Evolutionary conservation across 1,284 basidiomycete species (phyloP), one percentile per base, ranked within the genome.

Genomic region (Tilletia setariae): DNA sequence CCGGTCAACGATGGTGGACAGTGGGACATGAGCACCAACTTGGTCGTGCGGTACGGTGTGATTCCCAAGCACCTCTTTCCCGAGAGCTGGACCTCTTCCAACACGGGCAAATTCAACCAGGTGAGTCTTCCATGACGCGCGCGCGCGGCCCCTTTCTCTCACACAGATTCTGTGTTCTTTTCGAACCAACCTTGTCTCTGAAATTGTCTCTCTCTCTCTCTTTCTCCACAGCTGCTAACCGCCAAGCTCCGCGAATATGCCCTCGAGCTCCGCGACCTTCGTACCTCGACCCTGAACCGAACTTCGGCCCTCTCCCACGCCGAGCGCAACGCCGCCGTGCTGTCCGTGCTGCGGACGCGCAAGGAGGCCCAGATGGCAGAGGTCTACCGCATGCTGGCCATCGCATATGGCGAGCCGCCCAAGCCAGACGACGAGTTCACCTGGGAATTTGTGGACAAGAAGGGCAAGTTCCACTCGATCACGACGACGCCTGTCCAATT

Each of bases 191-290:
- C n/a, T n/a, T n/a, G n/a, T n/a, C n/a, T n/a, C n/a, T n/a, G n/a
- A n/a, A n/a, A n/a, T n/a, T n/a, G n/a, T n/a, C n/a, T n/a, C n/a
- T n/a, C n/a, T n/a, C n/a, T n/a, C n/a, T 40, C 35, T 40, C 35
- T 40, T 11, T 40, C 35, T 40, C 11, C 35, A 4, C 35, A 83
- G 23, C 86, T 97, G 66, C 85, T 97, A 70, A 94, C 93, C 82
- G 88, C 89, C 71, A 94, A 95, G 85, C 88, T 98, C 59, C 89
- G 95, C 73, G 93, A 97, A 83, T 91, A 93, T 81, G 89, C 90
- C 2, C 86, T 97, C 59, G 88, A 90, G 73, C 88, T 98, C 30
- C 90, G 94, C 49, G 83, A 84, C 21, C 85, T 92, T 46, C 84
- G 87, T 63, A 73, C 64, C 9, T 59, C 70, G 1, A 71, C 78